Conservation (phyloP, 345 rosid genomes). For the Brassica juncea region DNA sequence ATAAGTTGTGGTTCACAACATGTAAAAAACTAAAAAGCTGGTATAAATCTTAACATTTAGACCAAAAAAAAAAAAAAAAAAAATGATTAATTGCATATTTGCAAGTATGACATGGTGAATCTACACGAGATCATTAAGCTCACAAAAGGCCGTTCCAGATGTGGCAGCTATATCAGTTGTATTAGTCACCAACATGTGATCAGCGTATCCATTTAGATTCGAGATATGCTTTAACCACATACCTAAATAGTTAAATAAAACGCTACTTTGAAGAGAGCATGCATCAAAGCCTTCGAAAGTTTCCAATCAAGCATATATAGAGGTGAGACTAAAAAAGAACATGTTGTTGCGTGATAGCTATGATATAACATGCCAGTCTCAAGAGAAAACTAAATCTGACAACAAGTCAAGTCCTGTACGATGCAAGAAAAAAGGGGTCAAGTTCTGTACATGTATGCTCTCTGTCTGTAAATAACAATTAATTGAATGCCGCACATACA, state of each 20-base stretch:
- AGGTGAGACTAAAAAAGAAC: neutral
- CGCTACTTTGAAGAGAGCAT: neutral
- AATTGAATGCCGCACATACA: neutral
- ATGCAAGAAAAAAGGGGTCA: neutral
- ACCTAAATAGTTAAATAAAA: neutral
- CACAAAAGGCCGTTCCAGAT: constrained; percentile 38
- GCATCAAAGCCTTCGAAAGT: neutral
- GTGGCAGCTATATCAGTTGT: constrained; percentile 32
- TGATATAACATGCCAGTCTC: neutral
- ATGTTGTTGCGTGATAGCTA: neutral
- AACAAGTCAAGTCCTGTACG: neutral
- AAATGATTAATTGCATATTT: constrained; percentile 36
- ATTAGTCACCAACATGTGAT: constrained; percentile 40
- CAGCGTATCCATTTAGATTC: neutral
- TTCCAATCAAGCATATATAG: neutral
- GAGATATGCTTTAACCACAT: neutral
- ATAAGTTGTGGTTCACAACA: no score
- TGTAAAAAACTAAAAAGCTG: no score
- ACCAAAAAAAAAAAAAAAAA: no score
- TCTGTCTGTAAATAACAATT: neutral
- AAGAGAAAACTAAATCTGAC: neutral
- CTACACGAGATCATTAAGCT: constrained; percentile 1
- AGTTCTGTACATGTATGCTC: neutral
- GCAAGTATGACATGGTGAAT: neutral
- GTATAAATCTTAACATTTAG: no score